These are phyloP conservation scores for Smittium mucronatum DNA, from an alignment of 371 early-diverging fungal genomes.

Conservation along the genomic window DNA sequence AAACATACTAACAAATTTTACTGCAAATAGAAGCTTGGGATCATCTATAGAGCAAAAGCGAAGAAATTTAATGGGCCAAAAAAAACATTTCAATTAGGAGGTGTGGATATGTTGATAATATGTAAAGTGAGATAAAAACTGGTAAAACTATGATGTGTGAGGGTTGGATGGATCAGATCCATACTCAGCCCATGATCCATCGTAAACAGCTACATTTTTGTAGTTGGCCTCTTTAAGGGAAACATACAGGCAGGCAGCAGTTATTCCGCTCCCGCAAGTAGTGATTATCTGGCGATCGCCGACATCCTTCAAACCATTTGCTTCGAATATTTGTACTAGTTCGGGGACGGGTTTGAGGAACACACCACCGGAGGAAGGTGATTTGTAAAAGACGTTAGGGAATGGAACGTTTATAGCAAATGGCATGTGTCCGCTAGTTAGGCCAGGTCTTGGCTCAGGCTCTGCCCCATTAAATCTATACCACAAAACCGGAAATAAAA, in stretches of 20 bases:
- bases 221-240: slow-evolving; percentile 49
- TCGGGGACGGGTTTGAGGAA: slow-evolving; percentile 26
- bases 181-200: slow-evolving; percentile 80
- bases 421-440: slow-evolving; percentile 82
- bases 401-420: slow-evolving; percentile 57
- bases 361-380: not conserved
- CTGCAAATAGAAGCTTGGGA: too few species aligned
- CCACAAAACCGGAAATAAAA: slow-evolving; percentile 7
- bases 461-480: slow-evolving; percentile 65
- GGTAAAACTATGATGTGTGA: too few species aligned
- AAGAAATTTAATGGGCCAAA: too few species aligned
- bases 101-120: too few species aligned
- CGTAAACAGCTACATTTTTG: slow-evolving; percentile 52
- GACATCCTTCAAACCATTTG: slow-evolving; percentile 27
- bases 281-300: slow-evolving; percentile 44
- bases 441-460: slow-evolving; percentile 71
- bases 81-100: too few species aligned
- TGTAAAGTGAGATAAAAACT: too few species aligned
- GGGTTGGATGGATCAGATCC: slow-evolving; percentile 27
- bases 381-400: slow-evolving; percentile 14
- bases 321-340: slow-evolving; percentile 36
- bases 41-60: too few species aligned
- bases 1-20: too few species aligned
- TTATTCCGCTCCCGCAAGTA: slow-evolving; percentile 69
- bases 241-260: slow-evolving; percentile 58